Conservation (phyloP, 352 stramenopile species). For the Phytophthora citricola region DNA sequence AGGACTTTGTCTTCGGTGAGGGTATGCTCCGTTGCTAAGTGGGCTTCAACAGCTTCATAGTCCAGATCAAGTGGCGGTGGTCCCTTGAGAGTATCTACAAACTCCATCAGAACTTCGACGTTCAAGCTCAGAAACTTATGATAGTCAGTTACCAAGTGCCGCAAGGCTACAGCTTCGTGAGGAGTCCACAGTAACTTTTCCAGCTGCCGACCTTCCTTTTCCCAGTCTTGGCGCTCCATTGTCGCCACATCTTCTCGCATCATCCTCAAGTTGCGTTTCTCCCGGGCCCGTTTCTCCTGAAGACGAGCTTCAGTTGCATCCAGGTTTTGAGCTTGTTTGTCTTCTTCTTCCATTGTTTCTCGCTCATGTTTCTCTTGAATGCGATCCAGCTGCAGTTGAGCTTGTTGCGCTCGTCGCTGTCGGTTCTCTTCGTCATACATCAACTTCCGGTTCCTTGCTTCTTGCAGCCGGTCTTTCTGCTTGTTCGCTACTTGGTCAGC, state of each 20-base stretch:
- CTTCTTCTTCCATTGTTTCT: conserved; percentile 54
- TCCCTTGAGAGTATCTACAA: conserved; percentile 22
- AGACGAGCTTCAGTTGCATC: conserved; percentile 20
- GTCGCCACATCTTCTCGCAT: conserved; percentile 66
- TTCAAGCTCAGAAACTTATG: conserved; percentile 46
- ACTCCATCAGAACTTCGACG: conserved; percentile 49
- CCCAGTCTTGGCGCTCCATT: conserved; percentile 56
- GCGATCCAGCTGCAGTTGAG: conserved; percentile 33
- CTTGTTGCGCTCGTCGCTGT: conserved; percentile 50
- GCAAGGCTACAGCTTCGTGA: conserved; percentile 40
- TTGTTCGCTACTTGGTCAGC: conserved; percentile 42
- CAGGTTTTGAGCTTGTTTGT: conserved; percentile 25
- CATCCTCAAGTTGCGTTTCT: conserved; percentile 53
- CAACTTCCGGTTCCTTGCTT: conserved; percentile 58
- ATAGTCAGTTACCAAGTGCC: conserved; percentile 39
- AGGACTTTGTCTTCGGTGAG: conserved; percentile 47
- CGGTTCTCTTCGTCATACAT: conserved; percentile 76
- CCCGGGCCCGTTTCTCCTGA: conserved; percentile 42
- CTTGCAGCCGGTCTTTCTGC: conserved; percentile 43
- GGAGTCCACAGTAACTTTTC: conserved; percentile 62
- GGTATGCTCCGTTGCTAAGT: conserved; percentile 38
- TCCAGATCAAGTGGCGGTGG: conserved; percentile 60
- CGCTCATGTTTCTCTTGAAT: conserved; percentile 55
- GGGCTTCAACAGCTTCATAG: conserved; percentile 50
- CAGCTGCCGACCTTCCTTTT: conserved; percentile 53